Base-by-base conservation (phyloP, 768 basidiomycete species). In the Multifurca ochricompacta region DNA sequence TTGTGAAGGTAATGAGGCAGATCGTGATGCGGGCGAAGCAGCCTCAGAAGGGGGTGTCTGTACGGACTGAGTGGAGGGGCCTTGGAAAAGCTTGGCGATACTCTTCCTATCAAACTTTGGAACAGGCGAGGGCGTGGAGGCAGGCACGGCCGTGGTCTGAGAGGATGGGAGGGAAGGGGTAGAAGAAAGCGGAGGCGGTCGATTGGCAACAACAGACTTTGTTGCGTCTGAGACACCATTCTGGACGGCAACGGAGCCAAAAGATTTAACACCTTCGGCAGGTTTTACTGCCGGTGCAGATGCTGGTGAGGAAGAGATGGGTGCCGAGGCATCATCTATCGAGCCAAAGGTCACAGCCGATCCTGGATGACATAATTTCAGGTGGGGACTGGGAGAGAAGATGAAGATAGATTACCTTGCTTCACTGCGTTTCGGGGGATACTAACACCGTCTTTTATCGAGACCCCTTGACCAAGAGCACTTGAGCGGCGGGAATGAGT, bases 321-420 rank as follows among this genome's bases (percentile, higher is more conserved):
- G 77, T 49, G 88, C 82, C 61, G 73, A 68, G 10, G 77, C 78
- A 69, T 90, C 87, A 71, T 91, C 85, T 77, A 93, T 88, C 43
- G 91, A 91, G 63, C 92, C 92, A 73, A 94, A 93, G 46, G 85
- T 87, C 61, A 95, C 83, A 48, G 79, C 72, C 53, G 82, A 80
- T 63, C 77, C 81, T 87, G 59, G 42, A 46, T 49, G 42, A 32
- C 31, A 60, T 45, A 59, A 35, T 44, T 45, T 35, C 19, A 37
- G 11, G 58, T 19, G 28, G 58, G 44, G 0, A 35, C 43, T 25
- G n/a, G 48, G 30, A 56, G 10, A 32, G 7, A 43, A 3, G 35
- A 32, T 14, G 19, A 28, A 18, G 37, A 46, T 58, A 73, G 60
- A 31, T 13, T 65, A 82, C 86, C 78, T 76, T 79, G 77, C 77